These are phyloP conservation scores for Trametes sp. DNA, from an alignment of 1,284 basidiomycete species.

Conservation along the genomic window DNA sequence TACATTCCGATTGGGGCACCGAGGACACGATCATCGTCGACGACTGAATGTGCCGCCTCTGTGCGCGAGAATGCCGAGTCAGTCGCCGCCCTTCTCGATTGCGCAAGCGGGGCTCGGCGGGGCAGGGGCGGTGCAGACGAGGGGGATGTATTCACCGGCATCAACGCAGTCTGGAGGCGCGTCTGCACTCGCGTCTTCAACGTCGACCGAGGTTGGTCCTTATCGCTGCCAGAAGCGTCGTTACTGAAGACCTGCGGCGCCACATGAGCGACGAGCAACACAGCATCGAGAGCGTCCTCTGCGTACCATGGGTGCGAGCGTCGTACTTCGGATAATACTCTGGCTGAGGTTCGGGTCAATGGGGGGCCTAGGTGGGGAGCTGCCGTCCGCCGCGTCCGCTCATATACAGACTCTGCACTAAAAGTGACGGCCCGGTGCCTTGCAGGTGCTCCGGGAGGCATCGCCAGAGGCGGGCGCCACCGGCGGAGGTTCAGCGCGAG, in stretches of 20 bases:
- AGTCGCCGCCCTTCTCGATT: conserved; percentile 14
- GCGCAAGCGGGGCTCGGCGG: conserved; percentile 8
- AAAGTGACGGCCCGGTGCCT: conserved; percentile 33
- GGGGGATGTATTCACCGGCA: conserved; percentile 34
- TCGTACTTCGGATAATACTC: conserved; percentile 41
- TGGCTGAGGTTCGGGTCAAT: conserved; percentile 42
- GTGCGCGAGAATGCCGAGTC: conserved; percentile 13
- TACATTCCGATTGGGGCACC: conserved; percentile 41
- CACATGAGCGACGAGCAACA: conserved; percentile 31
- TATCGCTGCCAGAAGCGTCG: conserved; percentile 30
- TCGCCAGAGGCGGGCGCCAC: conserved; percentile 8
- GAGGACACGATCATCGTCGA: conserved; percentile 32
- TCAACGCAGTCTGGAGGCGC: conserved; percentile 32
- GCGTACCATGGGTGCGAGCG: conserved; percentile 36
- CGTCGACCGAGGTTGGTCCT: conserved; percentile 39
- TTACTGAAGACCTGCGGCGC: conserved; percentile 27
- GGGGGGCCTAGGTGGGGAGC: conserved; percentile 31
- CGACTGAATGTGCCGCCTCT: conserved; percentile 33
- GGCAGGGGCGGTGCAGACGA: conserved; percentile 18
- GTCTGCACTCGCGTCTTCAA: conserved; percentile 35
- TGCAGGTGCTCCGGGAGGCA: conserved; percentile 27
- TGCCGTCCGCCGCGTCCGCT: conserved; percentile 23
- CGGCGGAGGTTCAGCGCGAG: conserved; percentile 19
- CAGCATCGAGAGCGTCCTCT: conserved; percentile 20
- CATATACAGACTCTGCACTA: conserved; percentile 34